phyloP scores from a whole-genome alignment of 306 rosid genomes.

The Rosa rugosa region DNA sequence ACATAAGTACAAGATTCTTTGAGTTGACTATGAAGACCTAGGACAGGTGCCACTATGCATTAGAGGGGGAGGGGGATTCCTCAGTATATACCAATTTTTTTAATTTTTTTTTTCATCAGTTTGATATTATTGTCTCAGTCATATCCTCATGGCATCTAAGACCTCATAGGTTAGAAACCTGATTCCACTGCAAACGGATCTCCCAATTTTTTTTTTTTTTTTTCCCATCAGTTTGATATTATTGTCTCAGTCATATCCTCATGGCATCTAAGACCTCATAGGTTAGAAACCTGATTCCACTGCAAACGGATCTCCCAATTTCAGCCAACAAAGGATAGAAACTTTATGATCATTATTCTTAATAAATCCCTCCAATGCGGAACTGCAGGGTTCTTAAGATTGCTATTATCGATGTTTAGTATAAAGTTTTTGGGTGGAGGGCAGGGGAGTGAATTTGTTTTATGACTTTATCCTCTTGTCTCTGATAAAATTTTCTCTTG shows the following conservation, averaged over 20 bases:
- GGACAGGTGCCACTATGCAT: background rate
- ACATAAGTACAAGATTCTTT: background rate
- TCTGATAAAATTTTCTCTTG: slow-evolving; percentile 26
- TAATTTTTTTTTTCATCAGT: background rate
- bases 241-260: background rate
- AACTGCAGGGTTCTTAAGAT: slow-evolving; percentile 12
- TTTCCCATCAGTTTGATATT: background rate
- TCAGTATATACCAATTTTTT: background rate
- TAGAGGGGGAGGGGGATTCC: background rate
- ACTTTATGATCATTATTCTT: background rate
- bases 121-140: background rate
- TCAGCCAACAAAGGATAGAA: background rate
- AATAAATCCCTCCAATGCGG: background rate
- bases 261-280: background rate
- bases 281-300: background rate
- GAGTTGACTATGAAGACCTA: background rate
- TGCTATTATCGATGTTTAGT: background rate
- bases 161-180: background rate
- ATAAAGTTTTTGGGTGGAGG: slow-evolving; percentile 16
- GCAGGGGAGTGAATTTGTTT: background rate
- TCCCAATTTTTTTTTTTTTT: background rate
- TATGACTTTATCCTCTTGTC: background rate
- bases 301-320: background rate
- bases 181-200: background rate
- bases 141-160: slow-evolving; percentile 3